These are phyloP conservation scores for Zymoseptoria brevis DNA, from an alignment of 2,329 filamentous ascomycete species.

Conservation along the genomic window DNA sequence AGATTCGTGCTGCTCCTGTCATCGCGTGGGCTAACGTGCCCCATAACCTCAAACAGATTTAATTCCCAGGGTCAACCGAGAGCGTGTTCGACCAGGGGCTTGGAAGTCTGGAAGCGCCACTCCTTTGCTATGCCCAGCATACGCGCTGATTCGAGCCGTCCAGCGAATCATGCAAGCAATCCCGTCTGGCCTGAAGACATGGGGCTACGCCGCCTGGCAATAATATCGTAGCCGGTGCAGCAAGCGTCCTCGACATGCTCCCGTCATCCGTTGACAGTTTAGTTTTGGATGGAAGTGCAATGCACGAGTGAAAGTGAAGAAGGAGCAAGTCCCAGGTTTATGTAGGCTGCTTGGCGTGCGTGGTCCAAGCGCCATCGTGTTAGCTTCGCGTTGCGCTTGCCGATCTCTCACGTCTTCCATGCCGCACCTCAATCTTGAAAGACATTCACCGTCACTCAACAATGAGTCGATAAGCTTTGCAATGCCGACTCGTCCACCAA, in stretches of 20 bases:
- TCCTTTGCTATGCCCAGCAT: not conserved
- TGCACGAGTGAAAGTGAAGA: too few relatives aligned
- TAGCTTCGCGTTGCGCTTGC: not conserved
- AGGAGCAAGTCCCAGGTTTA: too few relatives aligned
- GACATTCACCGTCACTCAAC: not conserved
- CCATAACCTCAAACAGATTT: not conserved
- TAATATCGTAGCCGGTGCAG: not conserved
- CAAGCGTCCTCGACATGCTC: not conserved
- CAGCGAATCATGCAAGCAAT: not conserved
- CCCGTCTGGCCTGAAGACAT: not conserved
- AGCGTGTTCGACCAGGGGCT: not conserved
- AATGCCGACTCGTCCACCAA: constrained; percentile 2
- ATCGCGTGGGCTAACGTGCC: not conserved
- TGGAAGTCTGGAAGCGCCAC: not conserved
- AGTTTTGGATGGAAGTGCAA: too few relatives aligned
- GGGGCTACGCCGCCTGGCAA: not conserved
- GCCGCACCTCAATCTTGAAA: not conserved
- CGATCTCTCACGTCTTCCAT: not conserved
- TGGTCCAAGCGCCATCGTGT: not conserved
- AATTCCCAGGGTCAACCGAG: not conserved
- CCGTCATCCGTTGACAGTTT: too few relatives aligned
- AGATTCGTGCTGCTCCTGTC: not conserved
- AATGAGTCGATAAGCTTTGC: not conserved
- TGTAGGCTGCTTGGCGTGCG: not conserved
- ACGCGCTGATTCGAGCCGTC: not conserved